Base-by-base conservation (phyloP, 176 grass and related monocot genomes). In the Phyllostachys edulis region DNA sequence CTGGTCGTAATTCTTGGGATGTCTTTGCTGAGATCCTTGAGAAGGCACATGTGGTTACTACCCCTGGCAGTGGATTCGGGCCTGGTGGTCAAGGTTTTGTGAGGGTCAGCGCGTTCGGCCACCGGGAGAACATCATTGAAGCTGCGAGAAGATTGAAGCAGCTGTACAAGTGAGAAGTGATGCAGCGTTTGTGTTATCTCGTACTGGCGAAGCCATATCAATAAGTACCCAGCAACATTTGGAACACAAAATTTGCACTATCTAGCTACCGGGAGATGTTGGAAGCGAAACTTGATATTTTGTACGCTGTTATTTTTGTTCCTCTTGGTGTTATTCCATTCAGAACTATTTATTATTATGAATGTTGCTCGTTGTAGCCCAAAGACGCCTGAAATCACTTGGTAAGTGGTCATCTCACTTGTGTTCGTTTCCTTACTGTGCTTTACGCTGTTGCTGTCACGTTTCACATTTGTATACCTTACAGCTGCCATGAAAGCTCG, bases 11-110 rank as follows among this genome's bases (percentile, higher is more conserved):
- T 69, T 98, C 96, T 5, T 98, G 96, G 96, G 93, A 96, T 26
- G 91, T 98, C 6, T 96, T 98, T 6, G 83, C 89, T 0, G 96
- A 98, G 77, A 96, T 98, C 51, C 80, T 98, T 51, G 91, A 98
- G 80, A 98, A 95, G 74, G 89, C 89, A 0, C 77, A 95, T 71
- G 88, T 98, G 77, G 93, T 96, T 32, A 98, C 93, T 12, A 96
- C 96, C 60, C 96, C 96, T 17, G 96, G 96, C 32, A 94, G 88
- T 70, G 96, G 96, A 60, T 98, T 98, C 37, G 96, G 96, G 34
- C 93, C 96, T 0, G 96, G 93, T 0, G 96, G 96, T 0, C 89
- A 99, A 86, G 90, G 91, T n/a, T 96, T 99, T 44, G 71, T 99
- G 54, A 92, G 93, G 70, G 77, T 99, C 21, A 99, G 96, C 7